Evolutionary conservation across 345 rosid species (phyloP).

Genomic region (Psidium friedrichsthalianum): DNA sequence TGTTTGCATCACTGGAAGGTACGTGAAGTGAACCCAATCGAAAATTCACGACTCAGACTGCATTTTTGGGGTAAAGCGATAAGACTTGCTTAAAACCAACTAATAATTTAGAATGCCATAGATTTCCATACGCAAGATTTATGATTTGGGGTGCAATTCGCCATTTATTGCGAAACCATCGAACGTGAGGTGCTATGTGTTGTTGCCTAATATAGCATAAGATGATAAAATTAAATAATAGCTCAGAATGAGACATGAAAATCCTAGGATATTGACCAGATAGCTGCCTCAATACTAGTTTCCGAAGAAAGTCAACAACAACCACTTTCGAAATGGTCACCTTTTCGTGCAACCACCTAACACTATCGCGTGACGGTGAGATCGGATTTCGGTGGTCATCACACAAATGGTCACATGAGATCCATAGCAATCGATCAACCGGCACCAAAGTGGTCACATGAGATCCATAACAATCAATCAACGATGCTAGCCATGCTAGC

Average conservation of each 20-base stretch:
- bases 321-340: neutral
- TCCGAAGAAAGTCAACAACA: too few species aligned
- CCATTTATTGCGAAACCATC: neutral
- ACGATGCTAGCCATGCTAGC: too few species aligned
- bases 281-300: neutral
- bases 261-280: neutral
- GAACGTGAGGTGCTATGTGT: neutral
- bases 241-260: neutral
- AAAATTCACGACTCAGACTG: neutral
- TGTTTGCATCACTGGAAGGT: neutral
- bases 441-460: neutral
- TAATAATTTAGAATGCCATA: rapidly evolving
- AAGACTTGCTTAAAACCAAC: neutral
- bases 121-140: neutral
- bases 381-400: neutral
- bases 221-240: neutral
- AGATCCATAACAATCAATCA: neutral
- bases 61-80: neutral
- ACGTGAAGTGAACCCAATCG: neutral
- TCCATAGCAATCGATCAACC: neutral
- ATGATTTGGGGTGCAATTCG: neutral
- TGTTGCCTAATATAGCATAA: neutral
- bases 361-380: neutral
- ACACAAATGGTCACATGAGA: neutral
- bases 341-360: neutral